Percentiles rank a stretch among this genome's conserved stretches.
phyloP scores from a whole-genome alignment of 108 stramenopile species.

The Fragilariopsis cylindrus region DNA sequence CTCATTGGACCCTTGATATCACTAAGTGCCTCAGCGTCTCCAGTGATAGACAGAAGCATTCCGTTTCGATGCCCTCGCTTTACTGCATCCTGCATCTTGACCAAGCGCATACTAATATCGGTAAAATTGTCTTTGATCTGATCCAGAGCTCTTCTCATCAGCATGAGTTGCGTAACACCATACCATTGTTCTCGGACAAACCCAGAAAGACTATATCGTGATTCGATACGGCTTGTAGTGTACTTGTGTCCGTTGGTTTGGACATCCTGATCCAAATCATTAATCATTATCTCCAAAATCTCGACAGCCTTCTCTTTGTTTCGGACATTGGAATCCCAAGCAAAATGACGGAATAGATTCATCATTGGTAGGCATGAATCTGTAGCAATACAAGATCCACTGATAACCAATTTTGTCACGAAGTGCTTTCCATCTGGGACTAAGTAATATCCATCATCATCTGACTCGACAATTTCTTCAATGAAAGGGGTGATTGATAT shows the following conservation, averaged over 20 bases:
- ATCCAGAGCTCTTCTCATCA: constrained; percentile 51
- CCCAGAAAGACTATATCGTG: constrained; percentile 31
- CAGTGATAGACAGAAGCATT: constrained; percentile 86
- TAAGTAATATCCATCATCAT: constrained; percentile 39
- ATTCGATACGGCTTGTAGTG: constrained; percentile 29
- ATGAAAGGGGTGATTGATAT: constrained; percentile 43
- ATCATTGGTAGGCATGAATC: constrained; percentile 62
- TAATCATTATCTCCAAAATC: constrained; percentile 68
- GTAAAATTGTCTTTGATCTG: constrained; percentile 62
- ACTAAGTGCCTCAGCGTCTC: constrained; percentile 60
- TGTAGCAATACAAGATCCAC: constrained; percentile 66
- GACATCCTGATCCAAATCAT: constrained; percentile 44
- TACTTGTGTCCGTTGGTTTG: constrained; percentile 50
- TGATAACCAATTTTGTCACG: constrained; percentile 62
- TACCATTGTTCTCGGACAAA: constrained; percentile 79
- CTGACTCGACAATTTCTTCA: constrained; percentile 41
- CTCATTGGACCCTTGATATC: constrained; percentile 42
- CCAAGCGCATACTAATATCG: constrained; percentile 47
- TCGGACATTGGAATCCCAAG: constrained; percentile 53
- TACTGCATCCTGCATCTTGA: constrained; percentile 60
- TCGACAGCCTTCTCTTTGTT: constrained; percentile 55
- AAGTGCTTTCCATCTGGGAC: constrained; percentile 67
- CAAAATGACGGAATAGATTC: constrained; percentile 59
- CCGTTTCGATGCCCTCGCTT: constrained; percentile 57
- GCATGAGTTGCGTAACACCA: constrained; percentile 69